Evolutionary conservation across 2,329 filamentous ascomycete genomes (phyloP), one percentile per base, ranked within the genome.

Genomic region (Trichoderma sp.): DNA sequence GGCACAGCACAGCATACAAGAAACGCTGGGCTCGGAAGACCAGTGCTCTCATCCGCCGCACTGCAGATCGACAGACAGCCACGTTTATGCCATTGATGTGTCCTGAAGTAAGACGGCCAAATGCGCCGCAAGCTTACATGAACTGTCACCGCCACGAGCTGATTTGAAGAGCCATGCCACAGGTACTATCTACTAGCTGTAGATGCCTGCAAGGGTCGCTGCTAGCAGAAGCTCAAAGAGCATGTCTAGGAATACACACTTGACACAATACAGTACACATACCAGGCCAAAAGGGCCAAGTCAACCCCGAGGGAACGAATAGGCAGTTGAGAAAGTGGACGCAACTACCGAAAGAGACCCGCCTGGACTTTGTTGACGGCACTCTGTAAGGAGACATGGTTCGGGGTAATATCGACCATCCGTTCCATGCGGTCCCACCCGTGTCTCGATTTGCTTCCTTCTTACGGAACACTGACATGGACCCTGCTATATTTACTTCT

Each of bases 291-390:
- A 62, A 59, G 18, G 35, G 6, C 66, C 31, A 21, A 31, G 53
- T 53, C 35, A 31, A 41, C 24, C 7, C 41, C 50, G 14, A 12
- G 24, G 21, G 38, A 3, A n/a, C 66, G 21, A 69, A 35, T 69
- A 29, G 50, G 50, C 66, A 31, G 66, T 35, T 18, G 31, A 38
- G 45, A 56, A 56, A n/a, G 29, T 16, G 29, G 31, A 38, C 45
- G 27, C 69, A 72, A 64, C 69, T 72, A 29, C 69, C 59, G 69
- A 63, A 31, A 69, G 50, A 69, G 66, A 31, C 66, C 50, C 66
- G 66, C 66, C 27, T 9, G 8, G 41, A 29, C 24, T 12, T 59
- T 69, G 21, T 59, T 41, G 64, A 53, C 41, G 41, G 64, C 41
- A 35, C 66, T 35, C 31, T 24, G 33, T 64, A 16, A 9, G 66